Evolutionary conservation across 768 basidiomycete species (phyloP).

Genomic region (Cystoderma amianthinum): DNA sequence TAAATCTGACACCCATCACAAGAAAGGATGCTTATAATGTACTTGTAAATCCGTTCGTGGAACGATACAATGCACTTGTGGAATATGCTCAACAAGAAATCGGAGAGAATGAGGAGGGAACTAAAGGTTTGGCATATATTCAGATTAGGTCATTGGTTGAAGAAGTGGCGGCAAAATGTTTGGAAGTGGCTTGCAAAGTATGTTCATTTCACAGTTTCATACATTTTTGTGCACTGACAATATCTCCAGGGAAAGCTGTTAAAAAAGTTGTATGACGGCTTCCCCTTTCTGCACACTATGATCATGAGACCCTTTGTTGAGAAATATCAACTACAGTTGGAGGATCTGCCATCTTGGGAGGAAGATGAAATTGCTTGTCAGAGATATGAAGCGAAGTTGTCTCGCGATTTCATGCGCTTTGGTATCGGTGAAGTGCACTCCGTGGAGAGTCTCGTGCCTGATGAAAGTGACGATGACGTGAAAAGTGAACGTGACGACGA

Average conservation of each 20-base stretch:
- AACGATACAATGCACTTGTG: constrained; percentile 42
- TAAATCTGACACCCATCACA: constrained; percentile 51
- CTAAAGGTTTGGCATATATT: constrained; percentile 31
- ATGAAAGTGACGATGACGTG: constrained; percentile 9
- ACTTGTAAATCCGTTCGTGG: constrained; percentile 65
- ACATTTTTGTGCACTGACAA: constrained; percentile 1
- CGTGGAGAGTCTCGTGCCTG: constrained; percentile 14
- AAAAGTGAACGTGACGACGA: constrained; percentile 5
- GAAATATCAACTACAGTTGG: constrained; percentile 44
- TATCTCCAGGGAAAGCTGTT: constrained; percentile 55
- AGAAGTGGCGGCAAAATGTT: constrained; percentile 53
- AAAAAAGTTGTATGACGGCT: constrained; percentile 43
- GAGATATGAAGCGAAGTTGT: constrained; percentile 43
- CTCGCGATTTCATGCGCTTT: constrained; percentile 39
- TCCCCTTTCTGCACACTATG: constrained; percentile 31
- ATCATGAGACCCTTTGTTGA: constrained; percentile 40
- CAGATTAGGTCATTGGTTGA: constrained; percentile 42
- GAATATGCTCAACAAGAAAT: constrained; percentile 39
- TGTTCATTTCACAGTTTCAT: not conserved
- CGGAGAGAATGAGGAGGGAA: constrained; percentile 20
- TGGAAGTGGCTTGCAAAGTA: constrained; percentile 59
- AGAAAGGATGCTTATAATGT: constrained; percentile 54
- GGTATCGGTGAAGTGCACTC: constrained; percentile 20
- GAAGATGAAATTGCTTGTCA: constrained; percentile 34
- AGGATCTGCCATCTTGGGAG: constrained; percentile 49